Base-by-base conservation (phyloP, 2,329 filamentous ascomycete genomes). In the Cadophora luteo-olivacea region DNA sequence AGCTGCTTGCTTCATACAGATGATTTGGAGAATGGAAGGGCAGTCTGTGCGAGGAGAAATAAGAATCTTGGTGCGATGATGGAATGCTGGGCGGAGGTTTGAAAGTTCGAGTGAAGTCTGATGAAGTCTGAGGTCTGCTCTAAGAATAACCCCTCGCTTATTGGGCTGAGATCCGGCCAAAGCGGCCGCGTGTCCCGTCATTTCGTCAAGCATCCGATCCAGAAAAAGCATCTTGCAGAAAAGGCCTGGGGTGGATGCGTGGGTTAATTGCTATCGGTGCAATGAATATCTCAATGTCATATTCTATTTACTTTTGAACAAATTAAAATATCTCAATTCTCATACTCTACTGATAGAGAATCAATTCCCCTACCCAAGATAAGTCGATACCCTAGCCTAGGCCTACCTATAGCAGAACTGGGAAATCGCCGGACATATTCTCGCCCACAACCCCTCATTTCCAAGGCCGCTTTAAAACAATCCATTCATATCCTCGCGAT, bases 91-190 rank as follows among this genome's bases (percentile, higher is more conserved):
- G 24, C 14, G 51, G 7, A 1, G 11, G 25, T 4, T 11, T 16
- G 25, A 16, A 29, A 24, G 24, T 33, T 32, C 12, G 12, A 55
- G 52, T 55, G n/a, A 14, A 14, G 33, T 38, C 36, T 38, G 36
- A 36, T 36, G 33, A 14, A 38, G 36, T 9, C 1, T 38, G 24
- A 11, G 36, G 12, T 55, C 25, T 55, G 29, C 16, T 55, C 52
- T 55, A 55, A 55, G 52, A 55, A 55, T 55, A 55, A 33, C 16
- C 29, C n/a, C 52, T 55, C 52, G 52, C 52, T 55, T 55, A 16
- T 19, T 25, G 12, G 25, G 25, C 25, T n/a, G 45, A 14, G 9
- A 19, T 12, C 4, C 24, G 24, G 51, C 8, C 25, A 19, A 55
- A n/a, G 52, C 52, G 52, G 52, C 52, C 52, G 52, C 52, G 5